Conservation (phyloP, 116 monocot species). For the Papilionanthe hybrid region DNA sequence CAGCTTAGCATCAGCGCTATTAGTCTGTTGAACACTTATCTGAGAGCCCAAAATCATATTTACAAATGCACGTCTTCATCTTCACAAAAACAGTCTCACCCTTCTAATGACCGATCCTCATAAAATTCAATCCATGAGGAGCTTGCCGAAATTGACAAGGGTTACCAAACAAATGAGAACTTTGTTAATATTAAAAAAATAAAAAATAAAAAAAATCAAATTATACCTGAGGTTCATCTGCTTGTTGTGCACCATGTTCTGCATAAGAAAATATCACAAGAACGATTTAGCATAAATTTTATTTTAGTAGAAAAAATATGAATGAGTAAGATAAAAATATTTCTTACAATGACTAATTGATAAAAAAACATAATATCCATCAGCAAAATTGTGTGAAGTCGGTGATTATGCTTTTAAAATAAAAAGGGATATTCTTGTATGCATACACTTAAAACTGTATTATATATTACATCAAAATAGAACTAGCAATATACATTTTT, state of each 20-base stretch:
- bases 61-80: no score
- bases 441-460: neutral
- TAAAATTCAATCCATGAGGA: no score
- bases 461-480: neutral
- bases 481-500: neutral
- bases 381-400: neutral
- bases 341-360: neutral
- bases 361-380: neutral
- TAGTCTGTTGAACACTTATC: no score
- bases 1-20: no score
- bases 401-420: neutral
- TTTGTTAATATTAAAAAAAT: neutral
- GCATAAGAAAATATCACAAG: neutral
- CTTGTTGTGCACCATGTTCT: neutral
- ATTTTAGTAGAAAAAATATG: neutral
- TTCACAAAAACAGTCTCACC: no score
- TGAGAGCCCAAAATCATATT: no score
- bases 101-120: no score
- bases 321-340: neutral
- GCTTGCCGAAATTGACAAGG: no score
- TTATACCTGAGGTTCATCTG: conserved; percentile 6
- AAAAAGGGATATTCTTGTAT: neutral
- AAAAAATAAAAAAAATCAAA: neutral
- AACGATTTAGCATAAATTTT: neutral
- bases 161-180: no score